phyloP scores from a whole-genome alignment of 129 eudicot genomes.

The Ambrosia trifida region DNA sequence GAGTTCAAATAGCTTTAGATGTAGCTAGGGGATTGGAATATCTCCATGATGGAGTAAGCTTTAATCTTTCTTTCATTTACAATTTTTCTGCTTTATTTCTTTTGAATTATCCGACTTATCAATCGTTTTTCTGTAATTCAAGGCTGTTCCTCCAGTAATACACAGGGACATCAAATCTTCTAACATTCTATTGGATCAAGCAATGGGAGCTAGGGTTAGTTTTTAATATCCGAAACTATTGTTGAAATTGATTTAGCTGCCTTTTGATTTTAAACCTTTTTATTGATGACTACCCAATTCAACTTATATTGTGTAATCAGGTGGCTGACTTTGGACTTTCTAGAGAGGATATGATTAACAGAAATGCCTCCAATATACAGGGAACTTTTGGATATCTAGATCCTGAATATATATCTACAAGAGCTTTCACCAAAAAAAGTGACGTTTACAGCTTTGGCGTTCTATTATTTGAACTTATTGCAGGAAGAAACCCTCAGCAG shows the following conservation, averaged over 20 bases:
- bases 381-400: constrained; percentile 98
- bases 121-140: constrained; percentile 21
- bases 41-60: constrained; percentile 97
- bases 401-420: constrained; percentile 92
- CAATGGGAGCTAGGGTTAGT: constrained; percentile 96
- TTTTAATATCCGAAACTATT: not conserved
- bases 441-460: constrained; percentile 95
- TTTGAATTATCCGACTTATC: constrained; percentile 5
- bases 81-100: constrained; percentile 10
- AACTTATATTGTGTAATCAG: constrained; percentile 37
- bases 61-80: constrained; percentile 3
- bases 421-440: constrained; percentile 90
- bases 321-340: constrained; percentile 98
- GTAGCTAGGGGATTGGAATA: constrained; percentile 97
- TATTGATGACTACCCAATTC: constrained; percentile 16
- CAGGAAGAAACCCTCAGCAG: constrained; percentile 91
- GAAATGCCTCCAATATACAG: constrained; percentile 69
- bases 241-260: not conserved
- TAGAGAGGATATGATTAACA: constrained; percentile 84
- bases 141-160: constrained; percentile 98
- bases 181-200: constrained; percentile 89
- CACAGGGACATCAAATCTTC: constrained; percentile 96
- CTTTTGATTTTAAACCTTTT: not conserved
- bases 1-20: constrained; percentile 89
- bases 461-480: constrained; percentile 82